Evolutionary conservation across 225 moss, liverwort and hornwort species (phyloP).

Genomic region (Polytrichum commune): DNA sequence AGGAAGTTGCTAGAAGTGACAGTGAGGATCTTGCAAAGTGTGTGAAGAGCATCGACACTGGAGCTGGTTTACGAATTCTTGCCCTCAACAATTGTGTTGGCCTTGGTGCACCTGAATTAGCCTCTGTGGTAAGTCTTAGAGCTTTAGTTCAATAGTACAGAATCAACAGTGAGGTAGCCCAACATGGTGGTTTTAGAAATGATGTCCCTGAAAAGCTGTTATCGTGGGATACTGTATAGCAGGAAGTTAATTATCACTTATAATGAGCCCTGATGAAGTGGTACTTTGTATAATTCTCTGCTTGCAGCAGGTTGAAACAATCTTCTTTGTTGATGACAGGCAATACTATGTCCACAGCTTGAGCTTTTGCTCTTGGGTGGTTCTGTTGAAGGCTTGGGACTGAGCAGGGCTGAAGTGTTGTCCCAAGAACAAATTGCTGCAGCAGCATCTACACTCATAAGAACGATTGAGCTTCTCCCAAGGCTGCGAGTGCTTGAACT

Average conservation of each 20-base stretch:
- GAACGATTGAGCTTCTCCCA: conserved; percentile 44
- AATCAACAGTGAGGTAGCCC: no score
- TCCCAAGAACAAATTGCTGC: conserved; percentile 37
- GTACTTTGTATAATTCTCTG: no score
- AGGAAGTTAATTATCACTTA: no score
- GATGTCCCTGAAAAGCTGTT: no score
- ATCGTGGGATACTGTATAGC: no score
- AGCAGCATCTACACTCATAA: conserved; percentile 50
- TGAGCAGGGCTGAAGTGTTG: conserved; percentile 43
- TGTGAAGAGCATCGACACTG: conserved; percentile 34
- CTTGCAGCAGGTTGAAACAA: no score
- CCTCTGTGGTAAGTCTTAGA: conserved; percentile 50
- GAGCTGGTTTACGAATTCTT: conserved; percentile 67
- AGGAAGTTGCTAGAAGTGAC: conserved; percentile 22
- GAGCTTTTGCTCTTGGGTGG: conserved; percentile 88
- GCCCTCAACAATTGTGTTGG: conserved; percentile 83
- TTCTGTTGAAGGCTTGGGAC: conserved; percentile 63
- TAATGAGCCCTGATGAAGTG: no score
- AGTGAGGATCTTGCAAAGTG: conserved; percentile 32
- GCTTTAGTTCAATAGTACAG: background rate
- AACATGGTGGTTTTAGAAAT: no score
- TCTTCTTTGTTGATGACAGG: conserved; percentile 32
- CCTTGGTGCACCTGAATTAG: conserved; percentile 50
- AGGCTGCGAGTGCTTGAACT: conserved; percentile 77
- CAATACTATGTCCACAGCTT: conserved; percentile 60